Base-by-base conservation (phyloP, 2,329 filamentous ascomycete genomes). In the Dactylellina cionopaga region DNA sequence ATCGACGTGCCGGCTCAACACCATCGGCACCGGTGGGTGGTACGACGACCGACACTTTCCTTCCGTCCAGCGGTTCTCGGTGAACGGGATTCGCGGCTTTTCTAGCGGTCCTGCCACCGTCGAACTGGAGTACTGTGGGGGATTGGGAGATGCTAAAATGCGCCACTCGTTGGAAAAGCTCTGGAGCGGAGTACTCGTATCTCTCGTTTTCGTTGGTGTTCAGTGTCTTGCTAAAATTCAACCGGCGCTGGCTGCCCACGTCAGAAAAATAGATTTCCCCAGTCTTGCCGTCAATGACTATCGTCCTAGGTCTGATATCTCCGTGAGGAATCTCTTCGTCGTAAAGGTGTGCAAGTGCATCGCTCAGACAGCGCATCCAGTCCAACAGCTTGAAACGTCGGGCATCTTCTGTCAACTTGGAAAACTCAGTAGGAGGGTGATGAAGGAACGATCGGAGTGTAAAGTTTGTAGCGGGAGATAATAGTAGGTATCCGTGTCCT, bases 131-230 rank as follows among this genome's bases (percentile, higher is more conserved):
- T 2, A 24, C 49, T 0, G 69, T 74, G 10, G 69, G 69, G 5
- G 69, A 46, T 25, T 68, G 60, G 3, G 69, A 74, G 15, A 74
- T 68, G 15, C 41, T 74, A 19, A 74, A 68, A 10, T 74, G 69
- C 7, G 63, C 62, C n/a, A 74, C 74, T 44, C 76, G 71, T 51
- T 74, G 52, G 82, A 85, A 86, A 62, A 86, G 84, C 77, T 93
- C 90, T 0, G 90, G 90, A 0, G 90, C 88, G 0, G 87, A 86
- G 77, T 92, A 92, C 76, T 91, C 87, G 79, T 92, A 92, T 6
- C 83, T 83, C 37, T 72, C 72, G 43, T 54, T 54, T 35, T 74
- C 52, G 52, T 59, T 65, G 37, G 51, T 25, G 10, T 44, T 74
- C 2, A 56, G 15, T 7, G 33, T 27, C 51, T 52, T 60, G 11